A percentile compares a stretch with the other conserved stretches of the same genome.
phyloP scores from a whole-genome alignment of 2,329 filamentous ascomycete genomes.

The Microdochium paspali region DNA sequence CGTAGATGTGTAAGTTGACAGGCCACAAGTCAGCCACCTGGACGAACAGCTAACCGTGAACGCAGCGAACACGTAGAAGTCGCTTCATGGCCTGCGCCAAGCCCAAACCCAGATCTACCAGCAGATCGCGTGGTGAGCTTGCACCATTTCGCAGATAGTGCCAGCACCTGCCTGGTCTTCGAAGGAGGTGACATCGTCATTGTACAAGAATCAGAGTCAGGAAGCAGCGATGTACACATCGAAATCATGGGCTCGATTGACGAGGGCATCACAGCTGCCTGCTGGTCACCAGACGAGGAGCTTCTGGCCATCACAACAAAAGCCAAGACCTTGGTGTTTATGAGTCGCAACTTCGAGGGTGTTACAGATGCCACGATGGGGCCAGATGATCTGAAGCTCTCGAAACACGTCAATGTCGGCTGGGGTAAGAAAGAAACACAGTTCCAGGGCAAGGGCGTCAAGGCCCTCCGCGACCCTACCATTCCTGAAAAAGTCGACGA shows the following conservation, averaged over 20 bases:
- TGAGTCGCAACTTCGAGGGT: constrained; percentile 85
- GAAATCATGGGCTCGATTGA: constrained; percentile 95
- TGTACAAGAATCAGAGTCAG: constrained; percentile 57
- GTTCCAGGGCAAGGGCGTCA: constrained; percentile 85
- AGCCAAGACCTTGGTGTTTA: constrained; percentile 72
- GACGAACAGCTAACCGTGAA: constrained; percentile 13
- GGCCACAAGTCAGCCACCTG: not conserved
- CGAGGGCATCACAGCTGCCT: constrained; percentile 78
- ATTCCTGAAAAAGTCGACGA: constrained; percentile 88
- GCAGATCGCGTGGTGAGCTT: constrained; percentile 70
- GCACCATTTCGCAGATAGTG: constrained; percentile 76
- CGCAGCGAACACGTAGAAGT: constrained; percentile 38
- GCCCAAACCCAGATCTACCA: constrained; percentile 63
- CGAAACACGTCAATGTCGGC: constrained; percentile 88
- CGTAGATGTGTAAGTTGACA: constrained; percentile 27
- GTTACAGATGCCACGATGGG: constrained; percentile 67
- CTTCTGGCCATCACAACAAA: constrained; percentile 76
- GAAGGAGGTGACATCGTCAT: constrained; percentile 86
- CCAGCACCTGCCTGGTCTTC: constrained; percentile 71
- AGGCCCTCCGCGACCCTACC: constrained; percentile 82
- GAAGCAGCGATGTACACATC: constrained; percentile 63
- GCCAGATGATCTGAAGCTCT: constrained; percentile 71
- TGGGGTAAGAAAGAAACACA: constrained; percentile 99
- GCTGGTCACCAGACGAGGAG: constrained; percentile 94
- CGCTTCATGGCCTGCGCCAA: constrained; percentile 83